These are phyloP conservation scores for Leishmania lainsoni DNA, from an alignment of 208 protist genomes.

Conservation along the genomic window DNA sequence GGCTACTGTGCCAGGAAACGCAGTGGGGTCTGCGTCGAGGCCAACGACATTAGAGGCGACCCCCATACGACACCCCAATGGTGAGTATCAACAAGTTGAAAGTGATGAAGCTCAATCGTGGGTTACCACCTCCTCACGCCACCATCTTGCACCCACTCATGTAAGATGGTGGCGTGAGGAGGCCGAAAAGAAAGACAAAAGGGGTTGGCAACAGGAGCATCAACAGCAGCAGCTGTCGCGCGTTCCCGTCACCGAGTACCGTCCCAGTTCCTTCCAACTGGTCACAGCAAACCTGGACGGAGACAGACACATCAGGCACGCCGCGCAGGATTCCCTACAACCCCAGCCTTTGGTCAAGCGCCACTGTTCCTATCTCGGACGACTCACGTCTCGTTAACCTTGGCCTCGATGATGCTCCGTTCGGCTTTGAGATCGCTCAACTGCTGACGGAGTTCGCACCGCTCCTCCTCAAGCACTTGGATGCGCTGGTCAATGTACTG, in stretches of 20 bases:
- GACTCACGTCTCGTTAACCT: constrained; percentile 1
- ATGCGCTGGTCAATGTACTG: constrained; percentile 40
- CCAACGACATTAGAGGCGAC: not conserved
- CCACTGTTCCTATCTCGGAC: not conserved
- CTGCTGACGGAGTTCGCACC: constrained; percentile 43
- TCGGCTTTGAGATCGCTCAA: constrained; percentile 42
- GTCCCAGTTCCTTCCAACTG: not conserved
- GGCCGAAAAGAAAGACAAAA: too few species aligned
- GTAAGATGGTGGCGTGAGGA: not conserved
- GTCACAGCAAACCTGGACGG: not conserved
- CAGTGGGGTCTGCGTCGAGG: not conserved
- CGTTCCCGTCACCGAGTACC: not conserved
- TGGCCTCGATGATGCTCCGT: constrained; percentile 20
- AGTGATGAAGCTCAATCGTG: not conserved
- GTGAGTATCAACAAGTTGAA: not conserved
- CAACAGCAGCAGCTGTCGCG: not conserved
- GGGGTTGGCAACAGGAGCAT: not conserved
- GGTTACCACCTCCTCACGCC: not conserved
- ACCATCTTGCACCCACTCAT: not conserved
- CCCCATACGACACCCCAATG: not conserved
- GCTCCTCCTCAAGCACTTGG: constrained; percentile 56
- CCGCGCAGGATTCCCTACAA: not conserved
- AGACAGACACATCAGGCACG: not conserved
- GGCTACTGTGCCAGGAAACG: not conserved
- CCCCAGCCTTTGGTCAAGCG: not conserved